A percentile compares a stretch with the other conserved stretches of the same genome.
Conservation (phyloP, 495 filamentous ascomycete species). For the Trichodelitschia bisporula region DNA sequence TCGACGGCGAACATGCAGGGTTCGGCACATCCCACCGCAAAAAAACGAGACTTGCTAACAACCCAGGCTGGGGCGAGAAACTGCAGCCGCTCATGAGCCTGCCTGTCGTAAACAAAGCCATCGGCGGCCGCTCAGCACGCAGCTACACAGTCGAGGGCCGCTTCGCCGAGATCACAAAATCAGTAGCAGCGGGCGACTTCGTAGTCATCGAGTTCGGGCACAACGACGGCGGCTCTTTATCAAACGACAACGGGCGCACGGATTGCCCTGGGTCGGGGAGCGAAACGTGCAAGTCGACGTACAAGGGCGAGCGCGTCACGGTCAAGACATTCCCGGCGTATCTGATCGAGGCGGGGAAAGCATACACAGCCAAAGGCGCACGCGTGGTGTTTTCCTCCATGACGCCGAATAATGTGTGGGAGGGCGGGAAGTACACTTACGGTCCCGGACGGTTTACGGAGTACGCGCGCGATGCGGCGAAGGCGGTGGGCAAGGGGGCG, state of each 20-base stretch:
- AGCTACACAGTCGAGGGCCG: slow-evolving; percentile 34
- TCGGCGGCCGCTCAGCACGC: slow-evolving; percentile 32
- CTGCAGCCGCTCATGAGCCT: slow-evolving; percentile 22
- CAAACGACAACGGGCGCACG: slow-evolving; percentile 32
- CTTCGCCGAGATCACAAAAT: slow-evolving; percentile 26
- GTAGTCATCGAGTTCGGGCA: slow-evolving; percentile 41
- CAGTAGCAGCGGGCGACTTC: slow-evolving; percentile 25
- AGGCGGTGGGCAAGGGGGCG: slow-evolving; percentile 19
- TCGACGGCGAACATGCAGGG: slow-evolving; percentile 6
- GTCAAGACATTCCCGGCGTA: slow-evolving; percentile 32
- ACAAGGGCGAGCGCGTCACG: slow-evolving; percentile 26
- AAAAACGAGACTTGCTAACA: too few species aligned
- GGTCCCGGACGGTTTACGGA: slow-evolving; percentile 26
- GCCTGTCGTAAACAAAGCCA: slow-evolving; percentile 29
- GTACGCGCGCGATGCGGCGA: slow-evolving; percentile 24
- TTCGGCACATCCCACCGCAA: too few species aligned
- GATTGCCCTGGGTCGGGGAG: slow-evolving; percentile 28
- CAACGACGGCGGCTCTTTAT: slow-evolving; percentile 37
- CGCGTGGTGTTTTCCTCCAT: slow-evolving; percentile 33
- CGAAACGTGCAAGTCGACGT: slow-evolving; percentile 28
- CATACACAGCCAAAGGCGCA: slow-evolving; percentile 31
- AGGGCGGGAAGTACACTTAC: slow-evolving; percentile 23
- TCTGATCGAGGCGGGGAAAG: slow-evolving; percentile 28
- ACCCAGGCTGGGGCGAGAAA: slow-evolving; percentile 34
- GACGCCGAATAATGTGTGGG: slow-evolving; percentile 41